phyloP scores from a whole-genome alignment of 495 filamentous ascomycete species.

The Penicillium mononematosum region DNA sequence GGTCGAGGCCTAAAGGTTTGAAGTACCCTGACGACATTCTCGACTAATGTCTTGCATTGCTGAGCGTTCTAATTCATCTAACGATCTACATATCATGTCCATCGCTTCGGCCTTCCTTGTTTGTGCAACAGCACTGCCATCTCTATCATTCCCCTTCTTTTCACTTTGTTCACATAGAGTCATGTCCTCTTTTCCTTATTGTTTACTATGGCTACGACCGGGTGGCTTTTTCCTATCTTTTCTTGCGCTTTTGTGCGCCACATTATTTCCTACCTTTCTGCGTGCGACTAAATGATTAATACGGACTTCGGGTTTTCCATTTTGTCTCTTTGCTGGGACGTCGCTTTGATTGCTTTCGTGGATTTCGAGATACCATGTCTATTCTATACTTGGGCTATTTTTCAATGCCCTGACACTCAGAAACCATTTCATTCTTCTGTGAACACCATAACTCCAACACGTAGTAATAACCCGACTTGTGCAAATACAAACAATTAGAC shows the following conservation, averaged over 20 bases:
- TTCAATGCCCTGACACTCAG: slow-evolving; percentile 17
- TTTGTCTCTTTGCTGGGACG: slow-evolving; percentile 14
- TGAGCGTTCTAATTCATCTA: slow-evolving; percentile 37
- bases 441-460: not conserved
- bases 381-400: slow-evolving; percentile 23
- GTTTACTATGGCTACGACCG: slow-evolving; percentile 18
- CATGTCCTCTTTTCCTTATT: slow-evolving; percentile 12
- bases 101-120: slow-evolving; percentile 23
- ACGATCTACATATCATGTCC: slow-evolving; percentile 33
- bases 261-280: slow-evolving; percentile 14
- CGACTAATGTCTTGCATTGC: slow-evolving; percentile 31
- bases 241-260: slow-evolving; percentile 11
- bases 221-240: slow-evolving; percentile 15
- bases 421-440: slow-evolving; percentile 11
- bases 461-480: not conserved
- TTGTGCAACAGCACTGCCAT: slow-evolving; percentile 9
- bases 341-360: slow-evolving; percentile 19
- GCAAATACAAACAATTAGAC: not conserved
- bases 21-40: slow-evolving; percentile 16
- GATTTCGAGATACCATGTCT: slow-evolving; percentile 34
- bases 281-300: slow-evolving; percentile 24
- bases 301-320: slow-evolving; percentile 12
- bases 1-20: slow-evolving; percentile 32
- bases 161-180: slow-evolving; percentile 16
- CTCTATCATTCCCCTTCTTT: slow-evolving; percentile 1